Conservation (phyloP, 306 rosid species). For the Canavalia ensiformis region DNA sequence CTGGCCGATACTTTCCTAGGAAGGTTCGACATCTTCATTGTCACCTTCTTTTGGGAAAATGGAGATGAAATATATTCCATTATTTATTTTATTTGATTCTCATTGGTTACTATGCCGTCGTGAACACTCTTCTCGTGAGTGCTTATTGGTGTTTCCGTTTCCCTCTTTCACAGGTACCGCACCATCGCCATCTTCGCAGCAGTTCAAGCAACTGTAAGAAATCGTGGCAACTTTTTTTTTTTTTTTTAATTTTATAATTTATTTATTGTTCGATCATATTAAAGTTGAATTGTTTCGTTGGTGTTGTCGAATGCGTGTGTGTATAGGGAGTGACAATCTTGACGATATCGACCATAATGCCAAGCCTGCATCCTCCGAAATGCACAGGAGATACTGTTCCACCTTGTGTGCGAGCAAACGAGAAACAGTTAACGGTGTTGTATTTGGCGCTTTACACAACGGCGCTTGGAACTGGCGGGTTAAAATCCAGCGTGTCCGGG, state of each 20-base stretch:
- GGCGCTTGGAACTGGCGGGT: slow-evolving; percentile 87
- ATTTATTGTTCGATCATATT: not conserved
- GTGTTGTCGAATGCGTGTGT: not conserved
- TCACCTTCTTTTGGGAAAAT: too few relatives aligned
- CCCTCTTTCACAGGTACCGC: slow-evolving; percentile 64
- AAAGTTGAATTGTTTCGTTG: not conserved
- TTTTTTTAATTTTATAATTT: not conserved
- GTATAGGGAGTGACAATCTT: slow-evolving; percentile 81
- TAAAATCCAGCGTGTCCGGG: slow-evolving; percentile 88
- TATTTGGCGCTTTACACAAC: slow-evolving; percentile 74
- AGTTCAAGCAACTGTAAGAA: slow-evolving; percentile 85
- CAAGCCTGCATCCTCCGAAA: slow-evolving; percentile 85
- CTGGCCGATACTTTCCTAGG: slow-evolving; percentile 92
- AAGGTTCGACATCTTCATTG: slow-evolving; percentile 52
- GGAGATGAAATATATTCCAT: too few relatives aligned
- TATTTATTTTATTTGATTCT: not conserved
- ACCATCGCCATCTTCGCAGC: slow-evolving; percentile 86
- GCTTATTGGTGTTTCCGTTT: not conserved
- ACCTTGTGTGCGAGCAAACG: slow-evolving; percentile 62
- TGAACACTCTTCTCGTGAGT: not conserved
- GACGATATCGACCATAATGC: slow-evolving; percentile 80
- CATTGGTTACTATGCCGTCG: not conserved
- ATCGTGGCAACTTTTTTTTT: not conserved
- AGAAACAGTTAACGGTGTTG: slow-evolving; percentile 61
- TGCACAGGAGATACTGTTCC: slow-evolving; percentile 42